Evolutionary conservation across 1,284 basidiomycete species (phyloP).

Genomic region (Cerrena zonata): DNA sequence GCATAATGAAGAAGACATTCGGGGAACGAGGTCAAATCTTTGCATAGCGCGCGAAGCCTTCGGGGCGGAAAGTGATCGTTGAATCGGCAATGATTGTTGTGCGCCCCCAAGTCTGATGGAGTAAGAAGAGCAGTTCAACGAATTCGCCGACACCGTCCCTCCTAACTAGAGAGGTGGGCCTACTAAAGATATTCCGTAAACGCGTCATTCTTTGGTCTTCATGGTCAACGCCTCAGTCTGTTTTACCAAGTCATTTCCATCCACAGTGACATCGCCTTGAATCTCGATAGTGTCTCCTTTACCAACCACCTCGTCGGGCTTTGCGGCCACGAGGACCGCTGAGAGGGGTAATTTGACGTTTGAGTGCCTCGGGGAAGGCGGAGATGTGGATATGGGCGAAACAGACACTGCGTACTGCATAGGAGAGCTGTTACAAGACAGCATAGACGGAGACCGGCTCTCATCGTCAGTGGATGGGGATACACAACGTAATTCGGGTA

Average conservation of each 20-base stretch:
- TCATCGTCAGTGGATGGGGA: constrained; percentile 29
- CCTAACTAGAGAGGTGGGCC: neutral
- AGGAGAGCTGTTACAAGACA: constrained; percentile 26
- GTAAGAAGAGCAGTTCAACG: neutral
- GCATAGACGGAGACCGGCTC: constrained; percentile 31
- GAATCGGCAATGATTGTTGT: neutral
- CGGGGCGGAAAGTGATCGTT: neutral
- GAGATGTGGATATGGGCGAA: constrained; percentile 30
- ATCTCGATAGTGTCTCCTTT: neutral
- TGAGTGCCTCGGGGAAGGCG: constrained; percentile 23
- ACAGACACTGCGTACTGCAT: constrained; percentile 27
- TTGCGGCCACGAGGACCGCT: neutral
- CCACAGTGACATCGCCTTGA: neutral
- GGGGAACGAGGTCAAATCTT: neutral
- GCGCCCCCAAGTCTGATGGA: too few species aligned
- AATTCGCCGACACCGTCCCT: neutral
- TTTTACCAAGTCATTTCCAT: neutral
- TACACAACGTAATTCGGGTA: constrained; percentile 10
- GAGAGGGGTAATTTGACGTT: neutral
- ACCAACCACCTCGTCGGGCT: neutral
- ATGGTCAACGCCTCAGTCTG: neutral
- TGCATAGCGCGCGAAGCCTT: neutral
- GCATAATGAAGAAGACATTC: neutral
- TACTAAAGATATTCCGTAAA: neutral
- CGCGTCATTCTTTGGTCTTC: neutral